Percentiles rank a stretch among this genome's conserved stretches.
These are phyloP conservation scores for Herpetospermum pedunculosum DNA, from an alignment of 306 rosid species.

Conservation along the genomic window DNA sequence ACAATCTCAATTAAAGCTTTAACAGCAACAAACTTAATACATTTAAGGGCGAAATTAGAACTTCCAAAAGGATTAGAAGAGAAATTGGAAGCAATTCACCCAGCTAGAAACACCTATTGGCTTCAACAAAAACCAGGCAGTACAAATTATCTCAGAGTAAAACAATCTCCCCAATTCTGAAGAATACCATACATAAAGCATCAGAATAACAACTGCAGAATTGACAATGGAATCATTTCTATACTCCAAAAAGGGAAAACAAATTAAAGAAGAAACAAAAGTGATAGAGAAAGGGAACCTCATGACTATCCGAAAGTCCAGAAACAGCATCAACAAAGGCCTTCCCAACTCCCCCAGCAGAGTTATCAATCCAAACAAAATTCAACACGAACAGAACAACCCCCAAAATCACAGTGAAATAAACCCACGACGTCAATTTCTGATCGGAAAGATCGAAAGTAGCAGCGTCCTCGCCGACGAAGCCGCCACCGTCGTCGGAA, in stretches of 20 bases:
- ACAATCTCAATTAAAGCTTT: too few species aligned
- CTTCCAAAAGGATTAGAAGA: neutral
- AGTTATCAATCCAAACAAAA: slow-evolving; percentile 62
- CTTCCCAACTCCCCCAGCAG: slow-evolving; percentile 65
- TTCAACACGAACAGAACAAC: slow-evolving; percentile 54
- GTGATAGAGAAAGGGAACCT: slow-evolving; percentile 24
- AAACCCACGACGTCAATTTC: slow-evolving; percentile 63
- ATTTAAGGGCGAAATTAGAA: too few species aligned
- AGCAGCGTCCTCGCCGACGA: slow-evolving; percentile 75
- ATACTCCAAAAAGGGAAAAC: neutral
- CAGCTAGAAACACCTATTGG: neutral
- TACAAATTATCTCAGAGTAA: neutral
- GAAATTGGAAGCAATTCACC: neutral
- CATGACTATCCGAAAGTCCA: slow-evolving; percentile 47
- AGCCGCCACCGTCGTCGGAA: neutral
- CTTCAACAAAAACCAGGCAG: neutral
- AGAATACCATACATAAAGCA: neutral
- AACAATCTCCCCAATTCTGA: neutral
- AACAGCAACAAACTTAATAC: too few species aligned
- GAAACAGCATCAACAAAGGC: slow-evolving; percentile 57
- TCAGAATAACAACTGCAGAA: neutral
- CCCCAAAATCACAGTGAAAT: slow-evolving; percentile 50
- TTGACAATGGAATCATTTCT: neutral
- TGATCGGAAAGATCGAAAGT: slow-evolving; percentile 42
- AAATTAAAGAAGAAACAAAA: neutral